Conservation (phyloP, 2,329 filamentous ascomycete species). For the Endothia cerciana region DNA sequence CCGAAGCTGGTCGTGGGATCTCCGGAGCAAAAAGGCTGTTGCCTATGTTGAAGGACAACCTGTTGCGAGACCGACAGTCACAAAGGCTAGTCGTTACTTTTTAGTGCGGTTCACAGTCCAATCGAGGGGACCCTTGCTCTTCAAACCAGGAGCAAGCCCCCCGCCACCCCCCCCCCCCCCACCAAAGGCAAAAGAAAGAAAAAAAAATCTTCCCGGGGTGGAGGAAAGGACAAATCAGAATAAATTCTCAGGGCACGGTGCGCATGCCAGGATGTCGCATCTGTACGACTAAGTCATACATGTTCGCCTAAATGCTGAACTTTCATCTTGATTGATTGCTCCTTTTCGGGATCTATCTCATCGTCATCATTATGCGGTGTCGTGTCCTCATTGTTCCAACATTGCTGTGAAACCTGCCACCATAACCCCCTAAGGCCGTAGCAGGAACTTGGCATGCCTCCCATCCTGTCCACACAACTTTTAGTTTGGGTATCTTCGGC, state of each 20-base stretch:
- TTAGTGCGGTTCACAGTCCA: slow-evolving; percentile 12
- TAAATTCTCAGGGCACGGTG: neutral
- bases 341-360: neutral
- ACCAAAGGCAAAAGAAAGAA: neutral
- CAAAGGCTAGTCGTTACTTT: slow-evolving; percentile 11
- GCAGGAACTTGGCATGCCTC: neutral
- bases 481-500: no score
- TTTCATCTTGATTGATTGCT: neutral
- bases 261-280: no score
- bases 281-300: neutral
- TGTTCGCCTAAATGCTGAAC: neutral
- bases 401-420: neutral
- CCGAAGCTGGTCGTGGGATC: slow-evolving; percentile 3
- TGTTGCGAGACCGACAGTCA: slow-evolving; percentile 6
- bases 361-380: neutral
- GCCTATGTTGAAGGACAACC: slow-evolving; percentile 4
- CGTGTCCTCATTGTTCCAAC: neutral
- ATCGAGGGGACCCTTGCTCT: slow-evolving; percentile 15
- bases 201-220: no score
- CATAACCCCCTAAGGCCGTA: neutral
- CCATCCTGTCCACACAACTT: no score
- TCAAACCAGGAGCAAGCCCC: neutral
- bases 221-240: neutral
- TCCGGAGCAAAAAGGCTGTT: slow-evolving; percentile 4
- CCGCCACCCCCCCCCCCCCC: neutral